Base-by-base conservation (phyloP, 371 early-diverging fungal genomes). In the Syncephalastrum monosporum region DNA sequence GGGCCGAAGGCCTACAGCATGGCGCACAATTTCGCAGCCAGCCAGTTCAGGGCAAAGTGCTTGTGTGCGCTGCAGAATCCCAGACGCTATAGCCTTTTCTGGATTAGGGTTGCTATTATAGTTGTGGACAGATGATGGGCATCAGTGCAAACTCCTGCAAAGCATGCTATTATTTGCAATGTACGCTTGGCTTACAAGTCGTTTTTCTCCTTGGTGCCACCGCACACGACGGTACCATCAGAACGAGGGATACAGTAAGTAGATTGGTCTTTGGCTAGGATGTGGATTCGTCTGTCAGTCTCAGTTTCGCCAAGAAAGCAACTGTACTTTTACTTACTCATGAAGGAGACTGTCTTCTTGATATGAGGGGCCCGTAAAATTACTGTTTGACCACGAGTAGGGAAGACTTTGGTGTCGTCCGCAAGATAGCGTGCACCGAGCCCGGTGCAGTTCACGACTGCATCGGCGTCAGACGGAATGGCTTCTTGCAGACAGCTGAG, bases 231-330 rank as follows among this genome's bases (percentile, higher is more conserved):
- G 41, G 83, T 81, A 0, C 91, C 92, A 64, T 89, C 85, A 14
- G 85, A 76, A 16, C 92, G 78, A 13, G 94, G 92, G 53, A 93
- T 93, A 14, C 91, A 64, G 70, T 93, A 93, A 25, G 82, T 84
- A 38, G 84, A 69, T 23, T 72, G 51, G 13, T 59, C 46, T 29
- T 61, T 56, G 16, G 48, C 57, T 69, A 54, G 3, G 42, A 29
- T n/a, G 59, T 1, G 10, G 27, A 12, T 33, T 12, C 1, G 5
- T 12, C 3, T 8, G 38, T 51, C 5, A 50, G 51, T n/a, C 3
- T 29, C 3, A 51, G 16, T 24, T 19, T 41, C 10, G n/a, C 1
- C 43, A 23, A 42, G 12, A 10, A 54, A 5, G 8, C 23, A 21
- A 27, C 23, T 4, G 13, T 14, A 3, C 17, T 10, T 13, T 15